Conservation (phyloP, 345 rosid species). For the Kandelia obovata region DNA sequence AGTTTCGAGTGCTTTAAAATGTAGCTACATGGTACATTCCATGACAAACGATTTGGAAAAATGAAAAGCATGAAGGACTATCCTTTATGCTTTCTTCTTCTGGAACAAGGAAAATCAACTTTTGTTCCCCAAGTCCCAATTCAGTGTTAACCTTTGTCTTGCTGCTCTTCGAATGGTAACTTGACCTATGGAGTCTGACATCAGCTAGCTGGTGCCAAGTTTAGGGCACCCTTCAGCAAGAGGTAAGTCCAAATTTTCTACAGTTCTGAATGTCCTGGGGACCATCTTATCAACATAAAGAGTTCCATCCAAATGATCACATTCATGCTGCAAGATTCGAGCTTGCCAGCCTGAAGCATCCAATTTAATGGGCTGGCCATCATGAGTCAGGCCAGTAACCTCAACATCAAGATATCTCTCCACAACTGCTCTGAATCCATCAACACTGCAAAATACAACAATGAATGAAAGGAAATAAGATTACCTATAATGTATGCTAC, state of each 20-base stretch:
- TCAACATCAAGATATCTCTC: conserved; percentile 79
- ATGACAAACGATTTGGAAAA: too few relatives aligned
- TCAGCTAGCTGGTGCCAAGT: conserved; percentile 45
- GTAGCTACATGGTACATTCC: too few relatives aligned
- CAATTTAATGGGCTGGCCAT: conserved; percentile 57
- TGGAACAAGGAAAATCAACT: neutral
- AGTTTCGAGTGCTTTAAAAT: too few relatives aligned
- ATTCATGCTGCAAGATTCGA: conserved; percentile 85
- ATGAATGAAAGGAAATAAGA: neutral
- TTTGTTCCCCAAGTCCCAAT: neutral
- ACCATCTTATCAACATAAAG: conserved; percentile 84
- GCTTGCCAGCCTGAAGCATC: conserved; percentile 95
- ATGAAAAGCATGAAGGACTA: too few relatives aligned
- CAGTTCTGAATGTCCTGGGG: conserved; percentile 70
- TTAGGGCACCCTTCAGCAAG: conserved; percentile 77
- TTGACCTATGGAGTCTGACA: neutral
- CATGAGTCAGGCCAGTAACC: conserved; percentile 66
- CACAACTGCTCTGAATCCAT: conserved; percentile 82
- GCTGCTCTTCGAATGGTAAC: neutral
- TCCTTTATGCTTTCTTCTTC: neutral
- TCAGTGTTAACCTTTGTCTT: neutral
- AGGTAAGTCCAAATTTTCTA: conserved; percentile 74
- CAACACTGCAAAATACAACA: conserved; percentile 42
- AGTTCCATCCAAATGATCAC: conserved; percentile 85
- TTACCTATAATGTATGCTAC: neutral